These are phyloP conservation scores for Coccomyxa sp. DNA, from an alignment of 139 green algal genomes.

Conservation along the genomic window DNA sequence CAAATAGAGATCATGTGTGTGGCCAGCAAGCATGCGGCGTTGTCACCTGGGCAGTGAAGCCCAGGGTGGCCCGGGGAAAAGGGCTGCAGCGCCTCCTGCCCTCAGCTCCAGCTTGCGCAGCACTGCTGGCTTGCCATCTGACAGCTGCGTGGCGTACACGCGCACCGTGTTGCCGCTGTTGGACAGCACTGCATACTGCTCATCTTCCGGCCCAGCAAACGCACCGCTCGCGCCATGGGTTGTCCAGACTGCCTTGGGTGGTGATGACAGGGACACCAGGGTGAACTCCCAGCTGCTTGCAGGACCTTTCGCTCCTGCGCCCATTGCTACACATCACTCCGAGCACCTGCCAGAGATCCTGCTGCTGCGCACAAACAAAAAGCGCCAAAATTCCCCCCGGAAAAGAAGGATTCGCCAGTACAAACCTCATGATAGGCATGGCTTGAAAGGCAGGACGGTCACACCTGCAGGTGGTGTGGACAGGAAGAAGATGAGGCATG, in stretches of 20 bases:
- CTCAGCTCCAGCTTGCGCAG: constrained; percentile 7
- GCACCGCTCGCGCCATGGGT: constrained; percentile 21
- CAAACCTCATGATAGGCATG: too few relatives aligned
- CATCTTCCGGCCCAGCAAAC: constrained; percentile 35
- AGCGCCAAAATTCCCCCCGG: too few relatives aligned
- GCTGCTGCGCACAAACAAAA: too few relatives aligned
- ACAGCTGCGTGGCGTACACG: background rate
- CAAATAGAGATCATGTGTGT: too few relatives aligned
- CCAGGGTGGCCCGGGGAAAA: constrained; percentile 14
- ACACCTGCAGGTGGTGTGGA: background rate
- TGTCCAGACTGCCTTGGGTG: background rate
- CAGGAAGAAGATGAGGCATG: constrained; percentile 23
- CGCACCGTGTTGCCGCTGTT: constrained; percentile 21
- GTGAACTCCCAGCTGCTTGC: constrained; percentile 8
- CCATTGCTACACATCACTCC: too few relatives aligned
- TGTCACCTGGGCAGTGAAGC: background rate
- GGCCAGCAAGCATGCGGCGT: too few relatives aligned
- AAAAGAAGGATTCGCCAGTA: too few relatives aligned
- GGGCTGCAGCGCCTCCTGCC: constrained; percentile 3
- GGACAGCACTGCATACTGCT: constrained; percentile 31
- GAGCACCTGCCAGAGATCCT: too few relatives aligned
- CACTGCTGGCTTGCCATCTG: background rate
- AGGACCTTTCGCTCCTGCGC: too few relatives aligned
- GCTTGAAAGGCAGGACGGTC: too few relatives aligned
- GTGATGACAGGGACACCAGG: background rate